Base-by-base conservation (phyloP, 352 stramenopile species). In the Globisporangium camurandrum region DNA sequence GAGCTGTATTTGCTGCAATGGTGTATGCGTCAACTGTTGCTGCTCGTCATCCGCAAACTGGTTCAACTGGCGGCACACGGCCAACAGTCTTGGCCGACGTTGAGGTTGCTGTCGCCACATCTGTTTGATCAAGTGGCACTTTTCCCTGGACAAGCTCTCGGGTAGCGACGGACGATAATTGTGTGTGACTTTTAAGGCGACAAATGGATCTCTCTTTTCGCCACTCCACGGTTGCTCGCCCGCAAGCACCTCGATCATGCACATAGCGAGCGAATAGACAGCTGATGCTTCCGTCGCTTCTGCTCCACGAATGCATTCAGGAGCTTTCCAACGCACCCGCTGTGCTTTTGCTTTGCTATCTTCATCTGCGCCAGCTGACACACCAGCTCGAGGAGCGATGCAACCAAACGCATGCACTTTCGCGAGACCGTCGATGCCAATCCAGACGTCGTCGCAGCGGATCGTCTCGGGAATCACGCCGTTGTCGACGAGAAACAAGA, bases 401-500 rank as follows among this genome's bases (percentile, higher is more conserved):
- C 34, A 22, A 16, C 30, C 20, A n/a, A 56, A 31, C n/a, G 12
- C 31, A 20, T 26, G 36, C 14, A 58, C 37, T 22, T 51, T 52
- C 9, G 27, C 34, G 26, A 46, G 19, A 6, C 42, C 31, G 26
- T 52, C 37, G 3, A 14, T 19, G 20, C 17, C 17, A 30, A 39
- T 33, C 31, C 27, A 50, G 30, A 50, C 14, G 31, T 37, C 19
- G 27, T 39, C 20, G 44, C 44, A 50, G 19, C 44, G 40, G 22
- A 43, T 4, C 4, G 4, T 17, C 8, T 44, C 17, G 31, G 22
- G 24, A 10, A 54, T 27, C 23, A 46, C 19, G 26, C 31, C 36
- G 17, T 38, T 36, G 24, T 54, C 37, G n/a, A 19, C 10, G 17
- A 54, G 33, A 49, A 73, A 87, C 30, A 38, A 22, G 5, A 88